A percentile compares a stretch with the other conserved stretches of the same genome.
These are phyloP conservation scores for Pugionium dolabratum DNA, from an alignment of 345 rosid species.

Conservation along the genomic window DNA sequence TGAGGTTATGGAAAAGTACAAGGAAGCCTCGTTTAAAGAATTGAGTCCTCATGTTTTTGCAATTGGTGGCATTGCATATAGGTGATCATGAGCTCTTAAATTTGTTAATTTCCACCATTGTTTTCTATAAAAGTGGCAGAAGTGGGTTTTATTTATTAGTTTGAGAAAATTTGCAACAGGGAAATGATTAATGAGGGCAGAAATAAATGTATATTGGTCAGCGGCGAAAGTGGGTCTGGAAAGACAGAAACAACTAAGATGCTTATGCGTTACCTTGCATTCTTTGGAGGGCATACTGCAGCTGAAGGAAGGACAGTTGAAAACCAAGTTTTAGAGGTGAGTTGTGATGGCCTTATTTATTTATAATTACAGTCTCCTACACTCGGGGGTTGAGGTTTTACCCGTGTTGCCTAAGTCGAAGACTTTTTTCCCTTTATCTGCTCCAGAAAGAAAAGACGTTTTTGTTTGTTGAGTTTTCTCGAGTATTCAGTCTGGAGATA, in stretches of 20 bases:
- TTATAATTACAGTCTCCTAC: background rate
- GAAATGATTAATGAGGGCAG: slow-evolving; percentile 74
- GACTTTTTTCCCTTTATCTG: slow-evolving; percentile 18
- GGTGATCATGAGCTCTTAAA: slow-evolving; percentile 46
- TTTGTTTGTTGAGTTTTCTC: slow-evolving; percentile 17
- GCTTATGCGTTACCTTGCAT: slow-evolving; percentile 94
- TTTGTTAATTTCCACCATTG: background rate
- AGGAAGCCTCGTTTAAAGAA: slow-evolving; percentile 57
- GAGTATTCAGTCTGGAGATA: slow-evolving; percentile 2
- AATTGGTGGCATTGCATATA: slow-evolving; percentile 74
- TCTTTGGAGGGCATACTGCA: slow-evolving; percentile 66
- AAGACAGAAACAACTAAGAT: slow-evolving; percentile 95
- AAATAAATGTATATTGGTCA: slow-evolving; percentile 82
- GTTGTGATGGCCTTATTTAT: slow-evolving; percentile 33
- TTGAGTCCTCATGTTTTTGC: slow-evolving; percentile 83
- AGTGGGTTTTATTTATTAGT: slow-evolving; percentile 20
- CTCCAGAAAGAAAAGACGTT: background rate
- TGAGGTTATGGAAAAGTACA: slow-evolving; percentile 63
- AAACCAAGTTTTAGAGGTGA: slow-evolving; percentile 81
- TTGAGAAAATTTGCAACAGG: slow-evolving; percentile 48
- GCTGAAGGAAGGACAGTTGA: slow-evolving; percentile 74
- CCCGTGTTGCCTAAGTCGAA: background rate
- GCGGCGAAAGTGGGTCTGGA: slow-evolving; percentile 98
- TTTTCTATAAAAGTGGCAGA: slow-evolving; percentile 22
- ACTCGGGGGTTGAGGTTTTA: slow-evolving; percentile 1